phyloP scores from a whole-genome alignment of 306 rosid genomes.

The Acacia melanoxylon region DNA sequence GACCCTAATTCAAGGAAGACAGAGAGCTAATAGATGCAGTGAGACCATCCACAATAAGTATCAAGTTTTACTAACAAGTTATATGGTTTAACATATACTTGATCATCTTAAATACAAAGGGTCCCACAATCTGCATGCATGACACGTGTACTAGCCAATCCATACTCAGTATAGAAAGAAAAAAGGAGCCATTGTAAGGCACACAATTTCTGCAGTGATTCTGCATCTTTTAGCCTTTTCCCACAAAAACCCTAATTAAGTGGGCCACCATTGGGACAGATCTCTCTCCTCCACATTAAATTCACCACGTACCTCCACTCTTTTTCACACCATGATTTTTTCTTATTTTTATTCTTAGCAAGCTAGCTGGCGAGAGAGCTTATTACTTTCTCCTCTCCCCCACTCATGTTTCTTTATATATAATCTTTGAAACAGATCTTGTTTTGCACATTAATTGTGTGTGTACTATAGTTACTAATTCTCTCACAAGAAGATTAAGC shows the following conservation, averaged over 20 bases:
- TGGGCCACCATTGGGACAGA: slow-evolving; percentile 53
- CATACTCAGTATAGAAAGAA: slow-evolving; percentile 10
- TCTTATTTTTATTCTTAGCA: slow-evolving; percentile 12
- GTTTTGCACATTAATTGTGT: slow-evolving; percentile 14
- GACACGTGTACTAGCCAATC: slow-evolving; percentile 48
- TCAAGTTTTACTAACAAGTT: background rate
- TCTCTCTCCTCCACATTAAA: slow-evolving; percentile 49
- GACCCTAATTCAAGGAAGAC: background rate
- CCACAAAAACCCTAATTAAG: slow-evolving; percentile 51
- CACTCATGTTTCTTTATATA: slow-evolving; percentile 1
- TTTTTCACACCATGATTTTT: background rate
- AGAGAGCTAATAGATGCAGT: background rate
- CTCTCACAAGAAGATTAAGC: background rate
- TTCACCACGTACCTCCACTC: slow-evolving; percentile 50
- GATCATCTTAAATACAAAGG: background rate
- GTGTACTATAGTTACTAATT: background rate
- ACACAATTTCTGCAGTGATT: slow-evolving; percentile 43
- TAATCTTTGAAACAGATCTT: slow-evolving; percentile 21
- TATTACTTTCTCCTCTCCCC: background rate
- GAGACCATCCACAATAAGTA: background rate
- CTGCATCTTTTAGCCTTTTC: slow-evolving; percentile 51
- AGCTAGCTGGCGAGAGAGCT: slow-evolving; percentile 36
- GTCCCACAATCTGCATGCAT: slow-evolving; percentile 49
- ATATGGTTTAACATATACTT: background rate
- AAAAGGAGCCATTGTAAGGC: slow-evolving; percentile 49